A percentile compares a stretch with the other conserved stretches of the same genome.
Evolutionary conservation across 768 basidiomycete species (phyloP).

Genomic region (Cyclocybe cylindracea): DNA sequence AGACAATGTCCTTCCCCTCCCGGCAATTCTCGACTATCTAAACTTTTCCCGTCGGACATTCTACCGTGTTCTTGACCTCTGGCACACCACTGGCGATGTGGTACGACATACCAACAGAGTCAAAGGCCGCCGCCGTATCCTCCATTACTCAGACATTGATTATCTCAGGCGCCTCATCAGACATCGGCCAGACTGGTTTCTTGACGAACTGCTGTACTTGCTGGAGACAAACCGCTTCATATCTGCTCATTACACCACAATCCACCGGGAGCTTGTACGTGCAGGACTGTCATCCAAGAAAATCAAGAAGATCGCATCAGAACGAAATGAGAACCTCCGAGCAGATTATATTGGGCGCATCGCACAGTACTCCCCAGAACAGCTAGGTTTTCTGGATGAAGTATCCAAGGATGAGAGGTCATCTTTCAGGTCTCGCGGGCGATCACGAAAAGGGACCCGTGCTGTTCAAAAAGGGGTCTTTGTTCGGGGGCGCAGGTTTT

Average conservation of each 20-base stretch:
- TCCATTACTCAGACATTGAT: conserved; percentile 20
- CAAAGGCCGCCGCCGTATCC: conserved; percentile 11
- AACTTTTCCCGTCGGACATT: conserved; percentile 22
- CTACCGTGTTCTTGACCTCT: conserved; percentile 21
- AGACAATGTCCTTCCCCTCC: conserved; percentile 14
- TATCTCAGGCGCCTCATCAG: conserved; percentile 24
- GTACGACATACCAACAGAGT: conserved; percentile 8
- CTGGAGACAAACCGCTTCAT: conserved; percentile 29
- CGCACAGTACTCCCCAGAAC: conserved; percentile 27
- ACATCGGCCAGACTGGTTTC: conserved; percentile 30
- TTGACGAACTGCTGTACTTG: conserved; percentile 31
- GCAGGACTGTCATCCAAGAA: conserved; percentile 28
- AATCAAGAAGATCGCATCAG: conserved; percentile 30
- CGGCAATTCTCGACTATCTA: conserved; percentile 21
- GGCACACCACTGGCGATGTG: conserved; percentile 28
- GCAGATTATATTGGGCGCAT: conserved; percentile 26
- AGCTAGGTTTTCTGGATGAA: conserved; percentile 37
- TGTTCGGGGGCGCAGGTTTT: conserved; percentile 26
- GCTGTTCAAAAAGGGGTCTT: conserved; percentile 27
- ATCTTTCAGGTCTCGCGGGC: conserved; percentile 13
- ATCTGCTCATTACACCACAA: conserved; percentile 32
- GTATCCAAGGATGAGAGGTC: conserved; percentile 31
- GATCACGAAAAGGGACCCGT: conserved; percentile 19
- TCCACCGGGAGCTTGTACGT: conserved; percentile 27
- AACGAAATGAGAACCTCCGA: conserved; percentile 24